Evolutionary conservation across 106 monocot genomes (phyloP).

Genomic region (Iris macrosiphon): DNA sequence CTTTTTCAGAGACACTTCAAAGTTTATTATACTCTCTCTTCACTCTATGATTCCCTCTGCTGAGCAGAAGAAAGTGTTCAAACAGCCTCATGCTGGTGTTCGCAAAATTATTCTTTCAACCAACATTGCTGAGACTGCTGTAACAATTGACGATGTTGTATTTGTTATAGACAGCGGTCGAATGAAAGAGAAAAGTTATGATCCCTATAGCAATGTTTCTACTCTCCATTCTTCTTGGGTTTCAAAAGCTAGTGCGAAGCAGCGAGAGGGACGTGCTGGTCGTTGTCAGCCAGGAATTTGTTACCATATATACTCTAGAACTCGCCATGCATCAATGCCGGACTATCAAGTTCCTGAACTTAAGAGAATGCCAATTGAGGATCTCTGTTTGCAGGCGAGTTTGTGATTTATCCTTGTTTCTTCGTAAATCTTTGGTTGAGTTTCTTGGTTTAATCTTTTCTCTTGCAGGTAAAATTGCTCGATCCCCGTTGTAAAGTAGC

Average conservation of each 20-base stretch:
- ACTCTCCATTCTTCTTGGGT: constrained; percentile 94
- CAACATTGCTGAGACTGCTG: constrained; percentile 96
- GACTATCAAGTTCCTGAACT: constrained; percentile 93
- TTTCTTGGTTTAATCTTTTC: constrained; percentile 6
- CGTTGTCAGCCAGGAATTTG: constrained; percentile 95
- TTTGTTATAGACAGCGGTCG: constrained; percentile 93
- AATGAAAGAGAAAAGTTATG: constrained; percentile 99
- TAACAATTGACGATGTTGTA: constrained; percentile 96
- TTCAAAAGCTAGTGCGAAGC: constrained; percentile 93
- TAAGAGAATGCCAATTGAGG: constrained; percentile 97
- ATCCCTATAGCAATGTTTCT: constrained; percentile 96
- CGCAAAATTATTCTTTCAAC: constrained; percentile 97
- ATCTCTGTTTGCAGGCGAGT: constrained; percentile 83
- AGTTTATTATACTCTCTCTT: constrained; percentile 61
- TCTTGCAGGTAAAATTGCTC: constrained; percentile 80
- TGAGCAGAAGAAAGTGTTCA: constrained; percentile 97
- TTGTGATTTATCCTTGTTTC: not conserved
- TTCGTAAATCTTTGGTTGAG: not conserved
- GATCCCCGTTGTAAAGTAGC: constrained; percentile 56
- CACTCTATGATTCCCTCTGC: constrained; percentile 92
- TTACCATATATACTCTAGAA: constrained; percentile 86
- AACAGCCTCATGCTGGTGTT: constrained; percentile 44
- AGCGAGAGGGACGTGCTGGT: constrained; percentile 95
- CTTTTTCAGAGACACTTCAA: constrained; percentile 54
- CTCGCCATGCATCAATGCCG: constrained; percentile 54